phyloP scores from a whole-genome alignment of 2,329 filamentous ascomycete species.

The Bipolaris gigantea region DNA sequence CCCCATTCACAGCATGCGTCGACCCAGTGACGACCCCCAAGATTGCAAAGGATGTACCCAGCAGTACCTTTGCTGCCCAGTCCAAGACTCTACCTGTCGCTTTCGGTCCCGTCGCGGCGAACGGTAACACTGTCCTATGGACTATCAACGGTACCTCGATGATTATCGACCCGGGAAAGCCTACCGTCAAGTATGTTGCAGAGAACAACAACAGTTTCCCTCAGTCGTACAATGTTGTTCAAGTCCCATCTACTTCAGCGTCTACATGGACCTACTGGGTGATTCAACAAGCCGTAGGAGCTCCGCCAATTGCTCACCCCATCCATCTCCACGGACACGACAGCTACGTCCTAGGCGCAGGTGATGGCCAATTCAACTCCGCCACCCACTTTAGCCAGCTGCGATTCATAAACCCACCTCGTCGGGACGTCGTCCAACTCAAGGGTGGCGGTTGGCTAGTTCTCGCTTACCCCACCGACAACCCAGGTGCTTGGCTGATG shows the following conservation, averaged over 20 bases:
- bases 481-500: slow-evolving; percentile 51
- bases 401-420: slow-evolving; percentile 40
- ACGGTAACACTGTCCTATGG: slow-evolving; percentile 37
- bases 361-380: slow-evolving; percentile 38
- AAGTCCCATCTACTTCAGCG: slow-evolving; percentile 37
- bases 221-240: slow-evolving; percentile 46
- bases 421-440: slow-evolving; percentile 41
- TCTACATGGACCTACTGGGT: slow-evolving; percentile 51
- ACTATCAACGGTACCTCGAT: slow-evolving; percentile 51
- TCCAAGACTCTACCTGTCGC: slow-evolving; percentile 31
- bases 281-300: slow-evolving; percentile 46
- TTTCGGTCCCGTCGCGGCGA: slow-evolving; percentile 34
- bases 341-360: slow-evolving; percentile 24
- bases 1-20: slow-evolving; percentile 36
- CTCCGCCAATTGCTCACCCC: slow-evolving; percentile 42
- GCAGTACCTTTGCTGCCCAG: slow-evolving; percentile 27
- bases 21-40: slow-evolving; percentile 43
- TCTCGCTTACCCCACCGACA: slow-evolving; percentile 54
- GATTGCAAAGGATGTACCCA: slow-evolving; percentile 42
- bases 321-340: slow-evolving; percentile 39
- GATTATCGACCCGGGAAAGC: slow-evolving; percentile 52
- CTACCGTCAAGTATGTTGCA: slow-evolving; percentile 51
- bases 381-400: slow-evolving; percentile 25
- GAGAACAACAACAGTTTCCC: slow-evolving; percentile 48
- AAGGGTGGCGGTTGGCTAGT: slow-evolving; percentile 48